A percentile compares a stretch with the other conserved stretches of the same genome.
phyloP scores from a whole-genome alignment of 768 basidiomycete genomes.

The Russula sp. region DNA sequence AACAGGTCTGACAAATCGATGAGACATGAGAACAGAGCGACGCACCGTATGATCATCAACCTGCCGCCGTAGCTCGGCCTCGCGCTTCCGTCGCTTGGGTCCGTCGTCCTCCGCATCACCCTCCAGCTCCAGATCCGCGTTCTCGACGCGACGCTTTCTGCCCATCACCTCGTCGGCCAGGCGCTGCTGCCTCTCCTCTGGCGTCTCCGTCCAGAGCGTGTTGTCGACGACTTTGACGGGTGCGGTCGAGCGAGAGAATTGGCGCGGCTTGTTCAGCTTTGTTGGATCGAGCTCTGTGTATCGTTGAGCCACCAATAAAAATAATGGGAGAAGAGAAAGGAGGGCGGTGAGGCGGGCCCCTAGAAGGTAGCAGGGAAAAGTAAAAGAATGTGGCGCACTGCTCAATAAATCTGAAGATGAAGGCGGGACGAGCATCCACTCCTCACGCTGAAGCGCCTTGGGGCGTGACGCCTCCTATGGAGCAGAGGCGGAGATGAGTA shows the following conservation, averaged over 20 bases:
- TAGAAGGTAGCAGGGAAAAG: neutral
- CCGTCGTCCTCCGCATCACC: constrained; percentile 32
- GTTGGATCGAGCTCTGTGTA: constrained; percentile 75
- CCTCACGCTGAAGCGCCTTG: constrained; percentile 75
- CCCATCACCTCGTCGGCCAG: constrained; percentile 94
- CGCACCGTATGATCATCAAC: constrained; percentile 78
- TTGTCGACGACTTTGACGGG: constrained; percentile 41
- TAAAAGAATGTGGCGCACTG: constrained; percentile 36
- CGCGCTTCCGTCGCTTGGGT: constrained; percentile 51
- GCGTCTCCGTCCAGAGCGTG: constrained; percentile 96
- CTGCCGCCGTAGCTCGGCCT: constrained; percentile 59
- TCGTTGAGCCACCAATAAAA: neutral
- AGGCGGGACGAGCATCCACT: constrained; percentile 98
- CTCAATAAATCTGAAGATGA: constrained; percentile 69
- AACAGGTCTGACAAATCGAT: neutral
- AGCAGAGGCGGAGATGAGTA: constrained; percentile 2
- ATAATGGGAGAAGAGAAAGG: neutral
- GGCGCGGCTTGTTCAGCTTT: constrained; percentile 62
- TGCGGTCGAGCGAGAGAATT: constrained; percentile 57
- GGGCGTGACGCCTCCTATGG: constrained; percentile 66
- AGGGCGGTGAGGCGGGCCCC: neutral
- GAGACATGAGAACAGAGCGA: constrained; percentile 17
- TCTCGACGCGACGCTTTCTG: constrained; percentile 67
- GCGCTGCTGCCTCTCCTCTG: constrained; percentile 83
- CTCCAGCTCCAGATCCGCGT: constrained; percentile 38